Evolutionary conservation across 2,329 filamentous ascomycete genomes (phyloP).

Genomic region (Thyridium curvatum): DNA sequence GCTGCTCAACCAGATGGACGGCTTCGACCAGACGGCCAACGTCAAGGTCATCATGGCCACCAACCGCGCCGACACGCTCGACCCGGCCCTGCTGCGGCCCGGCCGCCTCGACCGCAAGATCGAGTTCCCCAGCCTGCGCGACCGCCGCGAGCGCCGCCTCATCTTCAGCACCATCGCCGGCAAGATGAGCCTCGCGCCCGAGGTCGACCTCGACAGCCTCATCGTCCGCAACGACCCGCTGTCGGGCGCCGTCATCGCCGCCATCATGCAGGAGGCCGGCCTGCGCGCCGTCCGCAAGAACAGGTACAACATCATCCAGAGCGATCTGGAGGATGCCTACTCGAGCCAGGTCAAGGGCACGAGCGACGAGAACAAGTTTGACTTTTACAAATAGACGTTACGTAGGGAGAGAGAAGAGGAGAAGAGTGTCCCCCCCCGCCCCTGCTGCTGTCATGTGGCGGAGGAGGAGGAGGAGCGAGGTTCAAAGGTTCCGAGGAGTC

Average conservation of each 20-base stretch:
- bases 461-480: too few species aligned
- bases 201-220: conserved; percentile 91
- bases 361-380: conserved; percentile 66
- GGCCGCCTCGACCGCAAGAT: conserved; percentile 97
- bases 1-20: conserved; percentile 98
- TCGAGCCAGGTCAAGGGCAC: conserved; percentile 88
- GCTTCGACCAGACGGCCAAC: conserved; percentile 97
- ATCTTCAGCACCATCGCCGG: conserved; percentile 96
- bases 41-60: conserved; percentile 99
- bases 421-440: too few species aligned
- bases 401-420: too few species aligned
- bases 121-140: conserved; percentile 91
- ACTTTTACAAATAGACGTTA: conserved; percentile 73
- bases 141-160: conserved; percentile 87
- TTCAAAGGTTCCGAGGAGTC: too few species aligned
- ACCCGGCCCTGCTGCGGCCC: conserved; percentile 88
- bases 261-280: conserved; percentile 98
- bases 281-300: conserved; percentile 94
- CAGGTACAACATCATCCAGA: conserved; percentile 98
- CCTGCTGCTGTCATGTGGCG: too few species aligned
- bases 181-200: conserved; percentile 95
- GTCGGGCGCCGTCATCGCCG: conserved; percentile 91
- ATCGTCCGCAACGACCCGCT: conserved; percentile 96
- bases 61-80: conserved; percentile 94
- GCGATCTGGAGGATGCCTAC: conserved; percentile 94